These are phyloP conservation scores for Pleurotus djamor DNA, from an alignment of 768 basidiomycete genomes.

Conservation along the genomic window DNA sequence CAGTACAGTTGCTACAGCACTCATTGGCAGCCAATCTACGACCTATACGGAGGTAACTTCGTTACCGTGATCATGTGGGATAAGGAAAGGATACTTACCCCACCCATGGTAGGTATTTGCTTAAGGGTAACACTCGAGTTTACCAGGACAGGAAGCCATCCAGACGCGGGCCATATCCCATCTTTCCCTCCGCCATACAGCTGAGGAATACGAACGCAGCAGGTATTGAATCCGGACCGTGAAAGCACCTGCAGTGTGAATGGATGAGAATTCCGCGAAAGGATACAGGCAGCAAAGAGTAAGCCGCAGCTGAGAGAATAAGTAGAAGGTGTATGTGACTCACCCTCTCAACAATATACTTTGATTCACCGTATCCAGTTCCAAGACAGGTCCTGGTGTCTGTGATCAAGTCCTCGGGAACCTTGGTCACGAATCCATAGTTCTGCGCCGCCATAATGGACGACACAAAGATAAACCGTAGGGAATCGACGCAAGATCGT, in stretches of 20 bases:
- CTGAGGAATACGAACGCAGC: slow-evolving; percentile 28
- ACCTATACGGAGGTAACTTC: slow-evolving; percentile 14
- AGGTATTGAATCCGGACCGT: not conserved
- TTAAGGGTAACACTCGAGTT: slow-evolving; percentile 23
- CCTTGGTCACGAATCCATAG: slow-evolving; percentile 21
- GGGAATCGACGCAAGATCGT: slow-evolving; percentile 9
- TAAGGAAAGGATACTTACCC: slow-evolving; percentile 13
- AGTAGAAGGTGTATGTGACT: not conserved
- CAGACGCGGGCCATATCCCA: slow-evolving; percentile 28
- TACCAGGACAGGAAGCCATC: slow-evolving; percentile 33
- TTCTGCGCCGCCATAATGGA: slow-evolving; percentile 22
- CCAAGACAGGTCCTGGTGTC: slow-evolving; percentile 24
- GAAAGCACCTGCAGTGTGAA: slow-evolving; percentile 22
- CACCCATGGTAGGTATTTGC: slow-evolving; percentile 14
- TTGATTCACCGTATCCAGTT: slow-evolving; percentile 33
- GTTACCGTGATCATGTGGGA: too few relatives aligned
- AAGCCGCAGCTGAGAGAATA: too few relatives aligned
- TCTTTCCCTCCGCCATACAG: slow-evolving; percentile 25
- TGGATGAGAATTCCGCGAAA: slow-evolving; percentile 9
- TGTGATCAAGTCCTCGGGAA: slow-evolving; percentile 21
- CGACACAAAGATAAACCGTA: slow-evolving; percentile 32
- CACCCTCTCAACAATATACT: slow-evolving; percentile 34
- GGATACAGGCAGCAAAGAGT: too few relatives aligned
- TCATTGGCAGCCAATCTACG: slow-evolving; percentile 31
- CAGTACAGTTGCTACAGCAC: slow-evolving; percentile 21